Conservation (phyloP, 1,284 basidiomycete species). For the Melampsora medusae region DNA sequence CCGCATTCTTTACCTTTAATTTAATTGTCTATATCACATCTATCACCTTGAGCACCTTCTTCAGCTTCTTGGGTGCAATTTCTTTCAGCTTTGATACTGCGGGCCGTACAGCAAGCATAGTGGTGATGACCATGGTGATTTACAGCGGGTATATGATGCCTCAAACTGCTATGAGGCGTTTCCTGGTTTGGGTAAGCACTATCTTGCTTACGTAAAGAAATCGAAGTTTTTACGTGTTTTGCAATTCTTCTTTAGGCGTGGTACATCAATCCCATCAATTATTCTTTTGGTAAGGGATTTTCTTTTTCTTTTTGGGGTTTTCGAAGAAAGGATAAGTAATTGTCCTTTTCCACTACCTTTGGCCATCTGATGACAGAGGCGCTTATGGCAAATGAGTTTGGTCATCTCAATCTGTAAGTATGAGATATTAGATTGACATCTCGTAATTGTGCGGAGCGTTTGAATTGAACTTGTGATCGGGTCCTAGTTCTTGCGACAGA, state of each 20-base stretch:
- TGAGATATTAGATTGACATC: background rate
- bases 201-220: background rate
- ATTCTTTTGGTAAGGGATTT: constrained; percentile 56
- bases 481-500: constrained; percentile 12
- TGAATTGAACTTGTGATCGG: background rate
- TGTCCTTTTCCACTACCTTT: background rate
- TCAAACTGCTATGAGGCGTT: constrained; percentile 51
- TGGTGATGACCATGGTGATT: constrained; percentile 1
- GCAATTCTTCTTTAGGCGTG: constrained; percentile 77
- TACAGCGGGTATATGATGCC: constrained; percentile 48
- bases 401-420: constrained; percentile 58
- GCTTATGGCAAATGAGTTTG: constrained; percentile 79
- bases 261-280: constrained; percentile 61
- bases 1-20: constrained; percentile 59
- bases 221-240: constrained; percentile 66
- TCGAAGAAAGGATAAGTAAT: too few species aligned
- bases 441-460: background rate
- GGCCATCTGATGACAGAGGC: background rate
- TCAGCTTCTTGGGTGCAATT: constrained; percentile 58
- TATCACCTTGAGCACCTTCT: constrained; percentile 55
- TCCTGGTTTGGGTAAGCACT: constrained; percentile 48
- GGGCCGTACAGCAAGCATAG: constrained; percentile 59
- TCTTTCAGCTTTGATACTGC: constrained; percentile 59
- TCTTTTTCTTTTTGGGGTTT: background rate
- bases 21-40: constrained; percentile 50